Evolutionary conservation across 2,329 filamentous ascomycete species (phyloP), one percentile per base, ranked within the genome.

Genomic region (Trichoderma afroharzianum): DNA sequence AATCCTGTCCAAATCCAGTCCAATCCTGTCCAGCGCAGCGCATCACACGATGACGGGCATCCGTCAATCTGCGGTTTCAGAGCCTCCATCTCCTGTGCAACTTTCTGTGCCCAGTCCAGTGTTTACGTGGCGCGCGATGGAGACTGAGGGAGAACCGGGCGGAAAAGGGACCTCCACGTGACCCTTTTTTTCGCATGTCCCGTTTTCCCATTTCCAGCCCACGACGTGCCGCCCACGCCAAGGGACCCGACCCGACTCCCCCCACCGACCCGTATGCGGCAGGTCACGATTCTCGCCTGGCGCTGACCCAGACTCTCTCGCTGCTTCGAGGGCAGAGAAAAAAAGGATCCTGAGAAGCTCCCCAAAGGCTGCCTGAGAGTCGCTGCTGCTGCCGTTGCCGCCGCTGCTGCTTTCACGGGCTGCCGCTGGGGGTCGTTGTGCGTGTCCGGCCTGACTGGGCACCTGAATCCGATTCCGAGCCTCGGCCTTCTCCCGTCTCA

Each of bases 251-350:
- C 68, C 71, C 61, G 43, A 57, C 71, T 21, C 67, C 36, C 71
- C 62, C 68, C 68, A 70, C 68, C 55, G 68, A 47, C 67, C 71
- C 68, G 63, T 70, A 72, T 72, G 71, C 62, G 71, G 71, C 71
- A 72, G 71, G 71, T 70, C 71, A 72, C 67, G 67, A 72, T 72
- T 72, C 70, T 69, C 57, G 59, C 71, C 71, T 66, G 71, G 67
- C 71, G 53, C 61, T 72, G 71, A 70, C 71, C 53, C 43, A 57
- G 63, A 57, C 30, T 36, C 43, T 39, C n/a, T 36, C 55, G 33
- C 47, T 69, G 61, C 63, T 30, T 14, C 36, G 28, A 18, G 18
- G 15, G 55, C 18, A 21, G 18, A 21, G 39, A 18, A 14, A 14
- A 57, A 28, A 43, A 36, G 26, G n/a, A 50, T 50, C 43, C 43